Evolutionary conservation across 345 rosid species (phyloP), one percentile per base, ranked within the genome.

Genomic region (Melaleuca quinquenervia): DNA sequence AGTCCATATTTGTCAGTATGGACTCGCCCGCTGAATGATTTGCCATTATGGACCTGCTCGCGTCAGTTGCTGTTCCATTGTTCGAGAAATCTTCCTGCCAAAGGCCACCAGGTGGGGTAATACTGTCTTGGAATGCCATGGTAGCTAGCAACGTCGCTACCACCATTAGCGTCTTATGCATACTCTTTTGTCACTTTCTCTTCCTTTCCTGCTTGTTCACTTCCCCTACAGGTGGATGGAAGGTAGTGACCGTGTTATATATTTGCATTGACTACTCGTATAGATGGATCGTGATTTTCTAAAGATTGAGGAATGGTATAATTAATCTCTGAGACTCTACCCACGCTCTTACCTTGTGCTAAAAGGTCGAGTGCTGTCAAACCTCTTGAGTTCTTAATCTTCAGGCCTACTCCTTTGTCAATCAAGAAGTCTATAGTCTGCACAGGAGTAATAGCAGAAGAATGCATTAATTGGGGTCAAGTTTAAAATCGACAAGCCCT

Each of bases 21-120:
- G 41, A 41, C 41, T 41, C 41, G 41, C 41, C 41, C 41, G 41
- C 41, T 41, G 41, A 2, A 41, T 41, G 41, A 41, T 41, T 41
- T 50, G 52, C 52, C 52, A 51, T 51, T 6, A 13, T 6, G 56
- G 24, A 53, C 0, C 21, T 10, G 0, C 56, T 24, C 10, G 56
- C 56, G 20, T 0, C 6, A 18, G 45, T 13, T 5, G 1, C 14
- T 58, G 52, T 26, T 20, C 20, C 10, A 7, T 20, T 24, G 2
- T 8, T 0, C 2, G 3, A 7, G 24, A 3, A 3, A 20, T 0
- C 0, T 18, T 53, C 56, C 10, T 53, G 26, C 36, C 18, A n/a
- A 58, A 58, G 70, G 18, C 36, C 9, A 1, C 1, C 1, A 13
- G 70, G 70, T 1, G 4, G 36, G 8, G 8, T 6, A 13, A 58